A percentile compares a stretch with the other conserved stretches of the same genome.
Evolutionary conservation across 345 rosid species (phyloP).

Genomic region (Moricandia arvensis): DNA sequence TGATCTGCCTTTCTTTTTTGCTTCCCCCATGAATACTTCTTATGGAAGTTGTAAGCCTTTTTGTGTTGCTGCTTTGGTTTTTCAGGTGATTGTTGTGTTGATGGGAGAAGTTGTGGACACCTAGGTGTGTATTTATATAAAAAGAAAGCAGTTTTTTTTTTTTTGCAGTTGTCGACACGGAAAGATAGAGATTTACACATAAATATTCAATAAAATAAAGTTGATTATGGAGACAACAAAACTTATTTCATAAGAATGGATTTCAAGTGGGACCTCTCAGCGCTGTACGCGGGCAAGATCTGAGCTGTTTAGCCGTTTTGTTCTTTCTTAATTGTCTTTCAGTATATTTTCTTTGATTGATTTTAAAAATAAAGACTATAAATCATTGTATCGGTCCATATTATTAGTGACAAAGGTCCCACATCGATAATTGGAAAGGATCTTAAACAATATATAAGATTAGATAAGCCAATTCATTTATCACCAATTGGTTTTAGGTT

Average conservation of each 20-base stretch:
- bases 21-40: conserved; percentile 10
- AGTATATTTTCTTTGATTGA: neutral
- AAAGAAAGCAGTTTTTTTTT: neutral
- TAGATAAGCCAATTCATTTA: too few species aligned
- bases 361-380: neutral
- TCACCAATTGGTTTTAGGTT: too few species aligned
- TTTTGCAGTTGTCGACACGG: conserved; percentile 27
- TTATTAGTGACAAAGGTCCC: too few species aligned
- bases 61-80: neutral
- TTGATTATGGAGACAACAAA: neutral
- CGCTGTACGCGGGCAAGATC: conserved; percentile 37
- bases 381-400: too few species aligned
- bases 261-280: conserved; percentile 16
- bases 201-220: neutral
- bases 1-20: conserved; percentile 40
- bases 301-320: conserved; percentile 38
- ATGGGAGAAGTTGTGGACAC: conserved; percentile 19
- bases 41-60: neutral
- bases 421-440: too few species aligned
- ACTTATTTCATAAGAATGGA: conserved; percentile 1
- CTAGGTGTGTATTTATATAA: neutral
- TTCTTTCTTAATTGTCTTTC: neutral
- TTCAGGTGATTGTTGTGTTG: conserved; percentile 17
- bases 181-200: conserved; percentile 8
- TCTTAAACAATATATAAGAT: too few species aligned